These are phyloP conservation scores for Piloderma croceum DNA, from an alignment of 768 basidiomycete species.

Conservation along the genomic window DNA sequence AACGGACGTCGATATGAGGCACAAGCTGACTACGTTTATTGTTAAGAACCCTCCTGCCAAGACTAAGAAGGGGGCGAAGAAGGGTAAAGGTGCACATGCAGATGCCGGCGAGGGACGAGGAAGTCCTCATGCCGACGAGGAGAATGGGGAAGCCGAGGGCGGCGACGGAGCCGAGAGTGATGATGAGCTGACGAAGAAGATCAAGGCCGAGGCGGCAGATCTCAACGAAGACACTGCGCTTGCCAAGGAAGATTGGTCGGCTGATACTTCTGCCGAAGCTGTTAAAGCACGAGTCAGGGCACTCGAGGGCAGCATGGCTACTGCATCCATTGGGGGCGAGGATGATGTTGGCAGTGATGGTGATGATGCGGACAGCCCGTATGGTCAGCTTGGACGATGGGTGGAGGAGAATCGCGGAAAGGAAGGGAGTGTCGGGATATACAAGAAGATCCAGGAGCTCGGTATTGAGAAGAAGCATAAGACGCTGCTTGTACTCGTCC, in stretches of 20 bases:
- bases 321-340: constrained; percentile 39
- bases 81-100: constrained; percentile 46
- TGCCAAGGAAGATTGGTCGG: constrained; percentile 80
- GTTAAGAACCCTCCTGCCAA: constrained; percentile 95
- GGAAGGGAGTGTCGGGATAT: constrained; percentile 61
- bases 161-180: constrained; percentile 65
- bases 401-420: constrained; percentile 61
- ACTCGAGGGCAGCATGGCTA: constrained; percentile 55
- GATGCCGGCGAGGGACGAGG: constrained; percentile 40
- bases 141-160: constrained; percentile 34
- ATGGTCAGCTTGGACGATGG: constrained; percentile 79
- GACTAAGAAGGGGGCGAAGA: constrained; percentile 66
- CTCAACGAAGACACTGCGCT: constrained; percentile 58
- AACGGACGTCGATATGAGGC: constrained; percentile 90
- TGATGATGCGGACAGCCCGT: constrained; percentile 82
- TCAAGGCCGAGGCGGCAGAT: constrained; percentile 84
- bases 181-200: constrained; percentile 84
- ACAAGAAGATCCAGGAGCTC: constrained; percentile 84
- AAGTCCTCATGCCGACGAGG: constrained; percentile 34
- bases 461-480: constrained; percentile 96
- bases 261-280: constrained; percentile 86
- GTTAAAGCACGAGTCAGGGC: constrained; percentile 77
- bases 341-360: constrained; percentile 87
- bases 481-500: constrained; percentile 74
- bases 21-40: constrained; percentile 95